Conservation (phyloP, 495 filamentous ascomycete genomes). For the Penicilliopsis zonata region DNA sequence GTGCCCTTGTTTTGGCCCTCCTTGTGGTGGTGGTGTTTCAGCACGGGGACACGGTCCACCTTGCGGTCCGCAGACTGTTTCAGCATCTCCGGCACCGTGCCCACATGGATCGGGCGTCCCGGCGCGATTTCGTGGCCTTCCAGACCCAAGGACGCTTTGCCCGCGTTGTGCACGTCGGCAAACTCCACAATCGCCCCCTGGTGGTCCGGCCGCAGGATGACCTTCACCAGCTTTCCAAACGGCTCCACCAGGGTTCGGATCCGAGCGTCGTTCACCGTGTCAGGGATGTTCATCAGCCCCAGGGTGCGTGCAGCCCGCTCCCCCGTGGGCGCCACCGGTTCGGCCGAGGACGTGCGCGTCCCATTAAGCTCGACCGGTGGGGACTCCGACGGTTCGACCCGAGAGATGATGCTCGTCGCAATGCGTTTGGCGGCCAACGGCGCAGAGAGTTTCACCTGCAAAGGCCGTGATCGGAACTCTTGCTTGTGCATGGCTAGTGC, state of each 20-base stretch:
- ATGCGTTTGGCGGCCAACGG: slow-evolving; percentile 34
- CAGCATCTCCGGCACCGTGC: slow-evolving; percentile 58
- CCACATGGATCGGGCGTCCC: slow-evolving; percentile 55
- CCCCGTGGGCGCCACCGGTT: slow-evolving; percentile 14
- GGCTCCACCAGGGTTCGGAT: slow-evolving; percentile 50
- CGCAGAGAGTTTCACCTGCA: slow-evolving; percentile 55
- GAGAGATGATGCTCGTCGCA: slow-evolving; percentile 28
- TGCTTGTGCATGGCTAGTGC: slow-evolving; percentile 59
- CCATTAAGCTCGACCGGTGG: slow-evolving; percentile 27
- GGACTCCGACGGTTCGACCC: slow-evolving; percentile 19
- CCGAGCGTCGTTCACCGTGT: slow-evolving; percentile 53
- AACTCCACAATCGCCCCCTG: slow-evolving; percentile 86
- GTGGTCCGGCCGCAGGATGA: slow-evolving; percentile 55
- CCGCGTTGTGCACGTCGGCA: slow-evolving; percentile 51
- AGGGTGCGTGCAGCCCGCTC: slow-evolving; percentile 41
- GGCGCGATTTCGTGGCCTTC: slow-evolving; percentile 57
- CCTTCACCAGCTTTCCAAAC: slow-evolving; percentile 40
- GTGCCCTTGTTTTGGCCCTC: slow-evolving; percentile 30
- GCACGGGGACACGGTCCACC: slow-evolving; percentile 31
- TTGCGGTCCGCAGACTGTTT: slow-evolving; percentile 44
- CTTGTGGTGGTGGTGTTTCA: no score
- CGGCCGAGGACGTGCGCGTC: slow-evolving; percentile 4
- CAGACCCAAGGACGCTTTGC: slow-evolving; percentile 62
- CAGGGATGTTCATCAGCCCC: slow-evolving; percentile 48
- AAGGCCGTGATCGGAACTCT: slow-evolving; percentile 52